Base-by-base conservation (phyloP, 352 stramenopile species). In the Pythium insidiosum region DNA sequence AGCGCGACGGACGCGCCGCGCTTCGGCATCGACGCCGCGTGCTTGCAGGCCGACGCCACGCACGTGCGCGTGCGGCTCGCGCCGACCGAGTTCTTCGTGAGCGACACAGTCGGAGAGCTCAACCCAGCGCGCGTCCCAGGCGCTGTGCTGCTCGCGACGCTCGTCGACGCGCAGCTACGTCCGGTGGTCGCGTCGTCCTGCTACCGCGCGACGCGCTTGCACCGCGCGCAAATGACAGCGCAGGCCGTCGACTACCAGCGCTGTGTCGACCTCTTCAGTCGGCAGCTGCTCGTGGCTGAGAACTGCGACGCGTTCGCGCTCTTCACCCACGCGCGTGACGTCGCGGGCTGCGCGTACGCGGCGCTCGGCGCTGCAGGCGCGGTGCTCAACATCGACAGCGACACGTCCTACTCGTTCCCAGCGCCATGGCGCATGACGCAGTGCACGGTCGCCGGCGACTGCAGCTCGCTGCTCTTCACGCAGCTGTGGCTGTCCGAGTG, bases 401-500 rank as follows among this genome's bases (percentile, higher is more conserved):
- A 63, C 18, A 51, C 15, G 2, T 16, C 35, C 18, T 41, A 46
- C 25, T 67, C 61, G 15, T 68, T 53, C 13, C 61, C 57, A 48
- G 61, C 61, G 6, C 61, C 61, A 6, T 71, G 61, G 61, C 39
- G 53, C 1, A 71, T 71, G 61, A 65, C 68, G 31, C 61, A 71
- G 36, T 71, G 61, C 23, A 68, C 48, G 18, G 42, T 55, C 33
- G 53, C 61, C 2, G 61, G 61, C 7, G 57, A 66, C 5, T 72
- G 62, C 37, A 72, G 62, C 28, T 68, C 62, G 0, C 36, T 72
- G 11, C 19, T 68, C 30, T 72, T 72, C 38, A 56, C 62, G 2
- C 62, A 72, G 34, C 28, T 72, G 13, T 72, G 62, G 58, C 41
- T 72, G 11, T 53, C 47, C 1, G 58, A 72, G 33, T 72, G 51